A percentile compares a stretch with the other conserved stretches of the same genome.
Evolutionary conservation across 345 rosid genomes (phyloP).

Genomic region (Salix arbutifolia): DNA sequence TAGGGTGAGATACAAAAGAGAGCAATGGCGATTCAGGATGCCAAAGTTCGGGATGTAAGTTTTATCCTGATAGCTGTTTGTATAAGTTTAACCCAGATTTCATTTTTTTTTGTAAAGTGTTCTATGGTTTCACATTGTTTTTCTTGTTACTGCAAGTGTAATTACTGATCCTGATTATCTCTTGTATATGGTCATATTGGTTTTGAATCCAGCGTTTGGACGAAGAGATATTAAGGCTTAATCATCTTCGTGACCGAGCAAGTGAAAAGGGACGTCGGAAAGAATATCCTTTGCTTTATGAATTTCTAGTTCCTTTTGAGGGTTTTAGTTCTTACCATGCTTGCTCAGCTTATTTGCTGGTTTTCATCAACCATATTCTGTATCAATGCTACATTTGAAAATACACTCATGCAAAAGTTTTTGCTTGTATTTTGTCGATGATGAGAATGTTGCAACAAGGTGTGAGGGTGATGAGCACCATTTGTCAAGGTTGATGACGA

Average conservation of each 20-base stretch:
- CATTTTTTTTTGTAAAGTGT: background rate
- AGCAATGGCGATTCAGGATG: constrained; percentile 57
- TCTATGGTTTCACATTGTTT: background rate
- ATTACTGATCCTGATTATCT: background rate
- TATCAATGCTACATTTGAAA: background rate
- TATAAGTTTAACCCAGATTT: background rate
- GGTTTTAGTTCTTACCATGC: background rate
- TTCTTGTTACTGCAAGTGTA: background rate
- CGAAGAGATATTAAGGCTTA: constrained; percentile 56
- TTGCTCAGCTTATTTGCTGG: background rate
- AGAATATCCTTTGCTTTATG: constrained; percentile 77
- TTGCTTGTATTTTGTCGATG: background rate
- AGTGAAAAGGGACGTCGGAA: constrained; percentile 68
- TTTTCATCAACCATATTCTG: background rate
- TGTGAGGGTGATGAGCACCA: background rate
- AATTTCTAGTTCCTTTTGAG: background rate
- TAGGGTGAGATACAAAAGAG: constrained; percentile 79
- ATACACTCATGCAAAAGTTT: background rate
- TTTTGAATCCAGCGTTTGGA: constrained; percentile 52
- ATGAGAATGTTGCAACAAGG: background rate
- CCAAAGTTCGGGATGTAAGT: constrained; percentile 65
- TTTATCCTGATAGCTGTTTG: constrained; percentile 11
- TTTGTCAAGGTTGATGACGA: background rate
- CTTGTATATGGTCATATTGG: constrained; percentile 11
- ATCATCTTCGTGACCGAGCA: constrained; percentile 81